Evolutionary conservation across 129 eudicot species (phyloP).

Genomic region (Flaveria trinervia): DNA sequence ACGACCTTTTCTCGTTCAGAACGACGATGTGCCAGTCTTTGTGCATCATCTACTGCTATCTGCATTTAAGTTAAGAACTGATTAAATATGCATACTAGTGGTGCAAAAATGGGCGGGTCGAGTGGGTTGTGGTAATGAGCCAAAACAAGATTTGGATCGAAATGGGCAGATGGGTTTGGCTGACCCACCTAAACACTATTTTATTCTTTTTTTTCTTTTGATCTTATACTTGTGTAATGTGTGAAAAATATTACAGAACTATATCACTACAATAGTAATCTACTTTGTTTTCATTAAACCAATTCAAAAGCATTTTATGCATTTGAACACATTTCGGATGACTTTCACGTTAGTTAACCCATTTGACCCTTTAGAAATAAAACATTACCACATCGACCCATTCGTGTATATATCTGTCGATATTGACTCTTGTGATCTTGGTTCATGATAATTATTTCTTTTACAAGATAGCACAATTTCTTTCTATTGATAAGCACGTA

Average conservation of each 20-base stretch:
- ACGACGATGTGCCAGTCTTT: constrained; percentile 56
- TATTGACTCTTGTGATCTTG: not conserved
- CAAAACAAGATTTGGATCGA: not conserved
- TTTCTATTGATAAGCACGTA: not conserved
- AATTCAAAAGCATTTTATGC: not conserved
- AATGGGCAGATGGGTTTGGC: not conserved
- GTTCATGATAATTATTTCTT: not conserved
- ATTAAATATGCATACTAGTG: constrained; percentile 13
- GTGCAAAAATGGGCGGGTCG: not conserved
- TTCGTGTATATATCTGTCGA: not conserved
- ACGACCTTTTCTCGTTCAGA: constrained; percentile 64
- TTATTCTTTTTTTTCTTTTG: not conserved
- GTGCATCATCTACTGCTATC: constrained; percentile 71
- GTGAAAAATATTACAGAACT: not conserved
- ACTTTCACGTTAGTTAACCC: not conserved
- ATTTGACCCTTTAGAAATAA: not conserved
- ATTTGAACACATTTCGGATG: not conserved
- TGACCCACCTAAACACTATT: not conserved
- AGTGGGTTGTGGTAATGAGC: not conserved
- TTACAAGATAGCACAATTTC: not conserved
- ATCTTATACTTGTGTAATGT: not conserved
- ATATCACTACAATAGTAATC: not conserved
- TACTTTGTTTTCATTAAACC: not conserved
- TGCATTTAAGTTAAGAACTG: constrained; percentile 31
- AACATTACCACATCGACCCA: not conserved